Evolutionary conservation across 768 basidiomycete genomes (phyloP).

Genomic region (Suillus decipiens): DNA sequence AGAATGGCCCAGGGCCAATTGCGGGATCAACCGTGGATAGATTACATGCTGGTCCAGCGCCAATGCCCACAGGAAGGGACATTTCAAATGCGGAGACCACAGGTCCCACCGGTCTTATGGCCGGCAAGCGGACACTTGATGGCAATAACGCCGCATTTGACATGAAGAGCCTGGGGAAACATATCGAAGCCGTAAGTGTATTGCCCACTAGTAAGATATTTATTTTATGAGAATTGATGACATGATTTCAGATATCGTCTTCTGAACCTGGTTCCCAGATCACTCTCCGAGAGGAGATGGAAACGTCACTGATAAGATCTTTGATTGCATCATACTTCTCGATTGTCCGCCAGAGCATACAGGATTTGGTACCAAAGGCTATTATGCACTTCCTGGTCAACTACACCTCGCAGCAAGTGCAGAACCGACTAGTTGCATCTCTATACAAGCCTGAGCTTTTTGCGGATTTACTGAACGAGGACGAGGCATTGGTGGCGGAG

Average conservation of each 20-base stretch:
- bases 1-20: constrained; percentile 78
- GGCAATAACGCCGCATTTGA: constrained; percentile 87
- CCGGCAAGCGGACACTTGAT: constrained; percentile 66
- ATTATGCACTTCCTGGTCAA: constrained; percentile 99
- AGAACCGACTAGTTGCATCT: constrained; percentile 92
- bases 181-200: constrained; percentile 90
- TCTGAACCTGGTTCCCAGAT: constrained; percentile 58
- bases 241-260: constrained; percentile 49
- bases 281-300: constrained; percentile 91
- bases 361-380: constrained; percentile 96
- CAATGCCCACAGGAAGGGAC: constrained; percentile 63
- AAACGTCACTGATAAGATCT: constrained; percentile 90
- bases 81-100: constrained; percentile 54
- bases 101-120: constrained; percentile 63
- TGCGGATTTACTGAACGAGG: constrained; percentile 88
- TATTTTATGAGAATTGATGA: constrained; percentile 7
- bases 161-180: constrained; percentile 98
- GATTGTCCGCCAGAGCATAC: constrained; percentile 95
- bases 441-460: constrained; percentile 96
- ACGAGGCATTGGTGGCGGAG: constrained; percentile 93
- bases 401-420: constrained; percentile 93
- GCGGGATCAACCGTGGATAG: constrained; percentile 55
- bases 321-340: constrained; percentile 95
- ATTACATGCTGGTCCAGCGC: constrained; percentile 23
- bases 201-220: constrained; percentile 10